Base-by-base conservation (phyloP, 2,329 filamentous ascomycete species). In the Zymoseptoria pseudotritici region DNA sequence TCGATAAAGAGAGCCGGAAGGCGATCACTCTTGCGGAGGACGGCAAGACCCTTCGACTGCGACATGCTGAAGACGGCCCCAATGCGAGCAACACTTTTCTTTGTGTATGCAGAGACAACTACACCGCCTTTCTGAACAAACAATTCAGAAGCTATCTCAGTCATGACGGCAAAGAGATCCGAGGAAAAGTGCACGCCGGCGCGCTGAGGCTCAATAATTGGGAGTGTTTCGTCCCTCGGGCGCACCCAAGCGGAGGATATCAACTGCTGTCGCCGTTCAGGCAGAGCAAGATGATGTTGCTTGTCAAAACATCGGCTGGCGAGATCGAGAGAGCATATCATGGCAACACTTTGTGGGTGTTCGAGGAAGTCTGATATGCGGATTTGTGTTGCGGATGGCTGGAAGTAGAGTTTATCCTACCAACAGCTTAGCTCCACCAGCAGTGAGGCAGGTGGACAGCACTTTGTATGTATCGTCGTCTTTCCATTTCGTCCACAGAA, bases 281-380 rank as follows among this genome's bases (percentile, higher is more conserved):
- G 51, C 19, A 21, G n/a, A 22, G 17, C 17, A n/a, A 53, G 51
- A 22, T 53, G 51, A 24, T 22, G 51, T 17, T 31, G 7, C 21
- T 53, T 22, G 51, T n/a, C 21, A 26, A n/a, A 4, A 26, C 20
- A 2, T 22, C 19, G 21, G 11, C 22, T n/a, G 51, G 22, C 11
- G 17, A n/a, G 22, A 21, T 53, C 20, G 26, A 24, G 51, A 53
- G 51, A 26, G 51, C 21, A 21, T 7, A 26, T n/a, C 51, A 31
- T 26, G 51, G 22, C 17, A 53, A 26, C 6, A 53, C 51, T 10
- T 10, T 53, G 19, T 53, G 51, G 51, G 8, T 22, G 17, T 53
- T 53, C 22, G 51, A 53, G 51, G 51, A 53, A 21, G 22, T 53
- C 22, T 31, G 22, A 36, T 74, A 80, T 3, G 91, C 84, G 6